Conservation (phyloP, 1,284 basidiomycete genomes). For the Microbotryum scabiosae region DNA sequence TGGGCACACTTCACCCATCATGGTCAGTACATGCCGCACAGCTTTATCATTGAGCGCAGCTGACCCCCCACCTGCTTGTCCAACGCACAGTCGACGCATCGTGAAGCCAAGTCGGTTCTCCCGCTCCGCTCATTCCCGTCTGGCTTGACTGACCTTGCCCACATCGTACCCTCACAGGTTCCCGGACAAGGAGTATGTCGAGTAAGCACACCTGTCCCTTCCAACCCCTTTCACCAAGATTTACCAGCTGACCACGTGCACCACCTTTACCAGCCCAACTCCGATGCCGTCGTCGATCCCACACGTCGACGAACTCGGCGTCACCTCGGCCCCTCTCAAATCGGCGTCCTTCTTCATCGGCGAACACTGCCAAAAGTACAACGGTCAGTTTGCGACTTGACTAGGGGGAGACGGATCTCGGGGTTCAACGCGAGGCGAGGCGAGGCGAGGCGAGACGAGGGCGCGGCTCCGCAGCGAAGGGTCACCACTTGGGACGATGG, state of each 20-base stretch:
- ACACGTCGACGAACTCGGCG: slow-evolving; percentile 81
- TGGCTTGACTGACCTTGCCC: background rate
- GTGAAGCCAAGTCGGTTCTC: slow-evolving; percentile 22
- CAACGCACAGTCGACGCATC: slow-evolving; percentile 21
- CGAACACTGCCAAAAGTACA: slow-evolving; percentile 89
- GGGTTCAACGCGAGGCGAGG: background rate
- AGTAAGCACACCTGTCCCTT: slow-evolving; percentile 8
- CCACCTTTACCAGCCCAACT: slow-evolving; percentile 44
- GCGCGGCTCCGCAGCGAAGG: background rate
- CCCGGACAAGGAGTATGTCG: slow-evolving; percentile 31
- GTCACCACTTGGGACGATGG: too few relatives aligned
- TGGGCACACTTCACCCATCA: background rate
- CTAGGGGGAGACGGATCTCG: too few relatives aligned
- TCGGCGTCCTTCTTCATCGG: slow-evolving; percentile 96
- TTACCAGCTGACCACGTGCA: background rate
- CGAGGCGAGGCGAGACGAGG: background rate
- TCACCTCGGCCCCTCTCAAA: slow-evolving; percentile 88
- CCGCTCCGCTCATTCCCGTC: background rate
- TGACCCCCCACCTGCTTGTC: background rate
- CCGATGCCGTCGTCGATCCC: slow-evolving; percentile 65
- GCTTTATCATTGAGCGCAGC: background rate
- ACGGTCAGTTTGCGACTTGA: slow-evolving; percentile 55
- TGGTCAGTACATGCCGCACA: background rate
- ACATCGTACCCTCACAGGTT: slow-evolving; percentile 12
- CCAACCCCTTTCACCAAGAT: background rate